phyloP scores from a whole-genome alignment of 345 rosid species.

The Camelina laxa region DNA sequence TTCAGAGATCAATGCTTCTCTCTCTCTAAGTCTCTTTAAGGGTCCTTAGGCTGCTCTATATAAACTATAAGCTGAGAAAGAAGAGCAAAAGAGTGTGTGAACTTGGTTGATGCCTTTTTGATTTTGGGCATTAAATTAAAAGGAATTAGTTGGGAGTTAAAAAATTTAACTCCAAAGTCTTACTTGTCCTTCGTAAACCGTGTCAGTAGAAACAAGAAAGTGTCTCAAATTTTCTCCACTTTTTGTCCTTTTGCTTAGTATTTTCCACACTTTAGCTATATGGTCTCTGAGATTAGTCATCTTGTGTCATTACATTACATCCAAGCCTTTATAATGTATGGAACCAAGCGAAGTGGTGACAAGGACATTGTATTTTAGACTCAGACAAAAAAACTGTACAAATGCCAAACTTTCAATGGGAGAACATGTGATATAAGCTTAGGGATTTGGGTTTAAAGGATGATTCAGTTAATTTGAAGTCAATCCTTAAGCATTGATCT shows the following conservation, averaged over 20 bases:
- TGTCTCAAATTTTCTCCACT: conserved; percentile 27
- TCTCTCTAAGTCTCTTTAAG: conserved; percentile 24
- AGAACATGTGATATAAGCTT: conserved; percentile 36
- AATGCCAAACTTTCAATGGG: conserved; percentile 27
- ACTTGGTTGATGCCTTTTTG: conserved; percentile 34
- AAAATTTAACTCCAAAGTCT: conserved; percentile 35
- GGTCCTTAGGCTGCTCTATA: conserved; percentile 19
- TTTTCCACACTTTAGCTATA: conserved; percentile 32
- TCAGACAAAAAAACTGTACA: conserved; percentile 32
- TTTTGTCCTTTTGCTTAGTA: conserved; percentile 33
- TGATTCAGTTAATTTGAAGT: conserved; percentile 25
- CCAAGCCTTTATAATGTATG: conserved; percentile 25
- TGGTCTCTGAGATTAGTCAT: conserved; percentile 20
- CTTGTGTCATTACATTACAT: conserved; percentile 16
- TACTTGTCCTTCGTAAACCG: conserved; percentile 35
- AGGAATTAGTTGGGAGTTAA: conserved; percentile 40
- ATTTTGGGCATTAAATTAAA: conserved; percentile 27
- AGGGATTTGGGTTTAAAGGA: conserved; percentile 27
- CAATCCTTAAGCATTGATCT: conserved; percentile 39
- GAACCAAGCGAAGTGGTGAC: conserved; percentile 39
- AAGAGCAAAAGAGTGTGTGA: conserved; percentile 18
- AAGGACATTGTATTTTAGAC: conserved; percentile 27
- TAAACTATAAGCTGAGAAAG: conserved; percentile 5
- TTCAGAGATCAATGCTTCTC: conserved; percentile 8
- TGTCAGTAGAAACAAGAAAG: conserved; percentile 39